Base-by-base conservation (phyloP, 768 basidiomycete species). In the Collybiopsis luxurians region DNA sequence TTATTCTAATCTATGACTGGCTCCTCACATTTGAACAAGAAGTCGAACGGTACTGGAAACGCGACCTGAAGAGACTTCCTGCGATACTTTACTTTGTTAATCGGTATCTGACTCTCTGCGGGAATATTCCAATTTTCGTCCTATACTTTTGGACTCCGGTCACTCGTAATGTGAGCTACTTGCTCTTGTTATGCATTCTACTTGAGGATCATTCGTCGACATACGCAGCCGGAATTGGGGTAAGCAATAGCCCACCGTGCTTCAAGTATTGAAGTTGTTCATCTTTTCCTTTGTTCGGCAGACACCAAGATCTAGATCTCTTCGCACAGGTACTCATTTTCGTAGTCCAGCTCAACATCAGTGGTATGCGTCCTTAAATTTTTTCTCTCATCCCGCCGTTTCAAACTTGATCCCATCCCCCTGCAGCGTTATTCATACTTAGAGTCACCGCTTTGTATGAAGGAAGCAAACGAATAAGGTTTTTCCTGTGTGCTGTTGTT, bases 1-100 rank as follows among this genome's bases (percentile, higher is more conserved):
- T 55, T 12, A 55, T 47, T 11, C 42, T 59, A 2, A 5, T 40
- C 12, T 59, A 57, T n/a, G 56, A 57, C 38, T 57, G 34, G 23
- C 21, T 57, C 24, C 38, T 57, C 24, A 49, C 56, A 10, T 30
- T 57, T 34, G 47, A 28, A 3, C n/a, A 34, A 2, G 56, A 57
- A 21, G 30, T 40, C 9, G 56, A 57, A 27, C 48, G 46, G 21
- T 57, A 38, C 24, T 57, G 56, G 56, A 17, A 31, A 38, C 36
- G 47, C 9, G 24, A 31, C n/a, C 15, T 28, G 4, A 57, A 30
- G 17, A 40, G 36, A 26, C n/a, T 49, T 10, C 24, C 38, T n/a
- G 13, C 56, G 19, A 21, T 57, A 13, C 49, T 57, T 17, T 57
- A 51, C 28, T 57, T 26, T 36, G 24, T 57, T 38, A 48, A 49